Percentiles rank a stretch among this genome's conserved stretches.
Evolutionary conservation across 257 asterid genomes (phyloP).

Genomic region (Gentiana dahurica): DNA sequence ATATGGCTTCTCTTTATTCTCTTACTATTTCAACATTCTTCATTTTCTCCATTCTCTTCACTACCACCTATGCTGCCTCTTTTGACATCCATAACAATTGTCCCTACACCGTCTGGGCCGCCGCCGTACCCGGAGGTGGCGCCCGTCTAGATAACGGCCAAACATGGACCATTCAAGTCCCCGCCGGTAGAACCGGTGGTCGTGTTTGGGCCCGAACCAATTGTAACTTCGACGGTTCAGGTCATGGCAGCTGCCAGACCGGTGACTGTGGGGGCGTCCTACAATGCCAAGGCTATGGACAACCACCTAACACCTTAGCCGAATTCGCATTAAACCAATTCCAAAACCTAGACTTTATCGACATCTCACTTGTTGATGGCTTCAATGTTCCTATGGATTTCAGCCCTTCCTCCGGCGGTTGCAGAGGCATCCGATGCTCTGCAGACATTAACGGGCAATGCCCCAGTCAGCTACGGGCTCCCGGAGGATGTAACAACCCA

Average conservation of each 20-base stretch:
- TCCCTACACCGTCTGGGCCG: slow-evolving; percentile 33
- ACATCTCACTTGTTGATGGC: slow-evolving; percentile 56
- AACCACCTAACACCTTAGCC: slow-evolving; percentile 50
- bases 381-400: slow-evolving; percentile 45
- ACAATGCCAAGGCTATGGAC: slow-evolving; percentile 31
- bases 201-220: slow-evolving; percentile 33
- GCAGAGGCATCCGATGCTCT: slow-evolving; percentile 33
- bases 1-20: background rate
- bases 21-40: slow-evolving; percentile 4
- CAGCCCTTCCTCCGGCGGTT: slow-evolving; percentile 2
- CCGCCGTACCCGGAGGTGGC: slow-evolving; percentile 25
- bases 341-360: slow-evolving; percentile 35
- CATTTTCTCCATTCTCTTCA: slow-evolving; percentile 4
- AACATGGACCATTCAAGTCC: slow-evolving; percentile 11
- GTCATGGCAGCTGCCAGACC: slow-evolving; percentile 21
- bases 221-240: slow-evolving; percentile 18
- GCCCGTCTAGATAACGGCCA: slow-evolving; percentile 15
- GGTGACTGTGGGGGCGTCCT: slow-evolving; percentile 32
- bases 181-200: slow-evolving; percentile 10
- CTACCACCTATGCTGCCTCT: slow-evolving; percentile 15
- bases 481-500: slow-evolving; percentile 78
- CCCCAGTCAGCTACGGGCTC: slow-evolving; percentile 30
- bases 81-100: slow-evolving; percentile 22
- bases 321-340: slow-evolving; percentile 38
- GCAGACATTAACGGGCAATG: slow-evolving; percentile 51